phyloP scores from a whole-genome alignment of 139 green algal genomes.

The Trebouxia sp. region DNA sequence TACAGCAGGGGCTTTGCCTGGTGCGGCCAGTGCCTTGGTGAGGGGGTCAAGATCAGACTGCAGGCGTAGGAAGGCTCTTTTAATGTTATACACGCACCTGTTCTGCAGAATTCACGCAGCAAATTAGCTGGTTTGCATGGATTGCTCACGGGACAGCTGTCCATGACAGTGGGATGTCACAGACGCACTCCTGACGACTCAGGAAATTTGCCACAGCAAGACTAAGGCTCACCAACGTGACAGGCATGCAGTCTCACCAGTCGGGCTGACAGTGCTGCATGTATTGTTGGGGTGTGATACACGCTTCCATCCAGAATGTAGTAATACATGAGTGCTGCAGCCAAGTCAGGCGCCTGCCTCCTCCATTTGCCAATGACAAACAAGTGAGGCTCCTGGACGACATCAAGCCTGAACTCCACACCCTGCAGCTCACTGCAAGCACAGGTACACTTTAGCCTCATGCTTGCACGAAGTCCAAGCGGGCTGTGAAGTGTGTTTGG shows the following conservation, averaged over 20 bases:
- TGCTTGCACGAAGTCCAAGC: background rate
- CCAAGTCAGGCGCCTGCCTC: conserved; percentile 38
- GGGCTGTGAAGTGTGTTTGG: background rate
- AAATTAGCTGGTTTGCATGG: background rate
- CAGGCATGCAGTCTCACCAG: conserved; percentile 55
- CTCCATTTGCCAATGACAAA: conserved; percentile 84
- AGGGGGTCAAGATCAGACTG: conserved; percentile 63
- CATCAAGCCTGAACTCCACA: conserved; percentile 69
- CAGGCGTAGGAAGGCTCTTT: conserved; percentile 46
- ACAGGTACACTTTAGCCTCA: background rate
- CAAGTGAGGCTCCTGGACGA: conserved; percentile 73
- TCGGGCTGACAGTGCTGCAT: conserved; percentile 62
- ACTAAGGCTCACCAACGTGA: too few relatives aligned
- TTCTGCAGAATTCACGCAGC: conserved; percentile 32
- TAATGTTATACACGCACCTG: conserved; percentile 52
- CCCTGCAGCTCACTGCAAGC: conserved; percentile 43
- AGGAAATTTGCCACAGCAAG: background rate
- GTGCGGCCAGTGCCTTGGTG: background rate
- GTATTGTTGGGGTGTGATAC: conserved; percentile 81
- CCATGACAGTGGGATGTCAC: too few relatives aligned
- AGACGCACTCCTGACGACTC: too few relatives aligned
- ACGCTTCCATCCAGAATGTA: conserved; percentile 80
- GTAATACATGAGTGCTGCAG: conserved; percentile 52
- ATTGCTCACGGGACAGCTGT: too few relatives aligned
- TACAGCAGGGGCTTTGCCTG: too few relatives aligned